Base-by-base conservation (phyloP, 306 rosid species). In the Quercus parvula region DNA sequence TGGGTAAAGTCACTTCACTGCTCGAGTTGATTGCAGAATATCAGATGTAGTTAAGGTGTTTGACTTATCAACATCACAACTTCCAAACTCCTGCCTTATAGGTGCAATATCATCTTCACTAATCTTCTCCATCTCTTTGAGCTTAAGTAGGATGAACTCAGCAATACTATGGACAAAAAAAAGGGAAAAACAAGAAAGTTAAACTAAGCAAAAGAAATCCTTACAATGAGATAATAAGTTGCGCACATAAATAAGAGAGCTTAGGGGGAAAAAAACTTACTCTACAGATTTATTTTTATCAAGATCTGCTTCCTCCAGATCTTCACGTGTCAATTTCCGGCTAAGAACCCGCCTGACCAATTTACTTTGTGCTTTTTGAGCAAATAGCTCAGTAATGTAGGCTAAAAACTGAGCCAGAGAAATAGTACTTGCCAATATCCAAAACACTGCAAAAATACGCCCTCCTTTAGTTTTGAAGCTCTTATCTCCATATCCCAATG, bases 301-400 rank as follows among this genome's bases (percentile, higher is more conserved):
- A 49, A 93, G 63, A 93, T 95, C 99, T 9, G 99, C 99, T 27
- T 87, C 91, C 87, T 93, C 97, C 84, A 95, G 84, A 79, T 95
- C 99, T 1, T 52, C 22, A 51, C 70, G 70, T 14, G 99, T 90
- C 74, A 81, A 56, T 77, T 71, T 86, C 66, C 88, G 76, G 51
- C 83, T 82, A 74, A 95, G 98, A 83, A 91, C 94, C 90, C 86
- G 83, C 55, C 88, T 66, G 25, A 81, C 92, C 24, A 95, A 64
- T 66, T 74, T 81, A 80, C 84, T 88, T 77, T 78, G 98, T 79
- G 89, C 88, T 56, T 46, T 87, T 82, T 90, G 97, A 27, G 98
- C 82, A 73, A 81, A 83, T 25, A 91, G 88, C 86, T 92, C 99
- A 33, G 98, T 90, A 41, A 87, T 24, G 84, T 89, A 95, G 78